A percentile compares a stretch with the other conserved stretches of the same genome.
Evolutionary conservation across 768 basidiomycete species (phyloP).

Genomic region (Trametes gibbosa): DNA sequence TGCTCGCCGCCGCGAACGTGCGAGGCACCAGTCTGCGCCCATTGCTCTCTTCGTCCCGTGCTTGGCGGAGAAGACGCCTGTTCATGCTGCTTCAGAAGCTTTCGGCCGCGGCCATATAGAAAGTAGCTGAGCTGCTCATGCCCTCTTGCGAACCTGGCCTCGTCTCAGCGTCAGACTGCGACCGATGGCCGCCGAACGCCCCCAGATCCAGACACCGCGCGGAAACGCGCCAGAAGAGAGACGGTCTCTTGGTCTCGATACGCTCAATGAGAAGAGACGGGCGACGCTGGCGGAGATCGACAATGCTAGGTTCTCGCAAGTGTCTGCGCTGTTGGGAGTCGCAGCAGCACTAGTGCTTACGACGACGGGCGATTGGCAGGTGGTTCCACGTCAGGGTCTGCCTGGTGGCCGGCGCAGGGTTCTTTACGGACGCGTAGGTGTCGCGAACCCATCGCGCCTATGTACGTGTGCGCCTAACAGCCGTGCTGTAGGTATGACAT

Average conservation of each 20-base stretch:
- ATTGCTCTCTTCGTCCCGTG: not conserved
- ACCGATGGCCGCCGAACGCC: not conserved
- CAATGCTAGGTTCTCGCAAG: slow-evolving; percentile 45
- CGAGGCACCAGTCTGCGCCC: not conserved
- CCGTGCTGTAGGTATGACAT: slow-evolving; percentile 31
- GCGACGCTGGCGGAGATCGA: slow-evolving; percentile 52
- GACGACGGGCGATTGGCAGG: slow-evolving; percentile 16
- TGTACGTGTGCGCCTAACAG: not conserved
- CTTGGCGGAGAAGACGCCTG: not conserved
- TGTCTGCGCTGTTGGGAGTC: no score
- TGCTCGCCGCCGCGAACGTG: slow-evolving; percentile 3
- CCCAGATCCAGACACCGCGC: not conserved
- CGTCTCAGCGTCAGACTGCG: not conserved
- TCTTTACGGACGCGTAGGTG: slow-evolving; percentile 32
- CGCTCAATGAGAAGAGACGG: slow-evolving; percentile 37
- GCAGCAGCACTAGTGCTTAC: no score
- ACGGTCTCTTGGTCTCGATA: not conserved
- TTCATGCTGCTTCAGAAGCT: no score
- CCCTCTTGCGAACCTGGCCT: no score
- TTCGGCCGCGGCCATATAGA: no score
- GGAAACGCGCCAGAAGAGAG: not conserved
- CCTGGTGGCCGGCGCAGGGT: slow-evolving; percentile 34
- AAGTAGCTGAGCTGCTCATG: no score
- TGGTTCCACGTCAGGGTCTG: slow-evolving; percentile 51
- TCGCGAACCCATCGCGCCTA: not conserved